Evolutionary conservation across 768 basidiomycete species (phyloP).

Genomic region (Suillus subluteus): DNA sequence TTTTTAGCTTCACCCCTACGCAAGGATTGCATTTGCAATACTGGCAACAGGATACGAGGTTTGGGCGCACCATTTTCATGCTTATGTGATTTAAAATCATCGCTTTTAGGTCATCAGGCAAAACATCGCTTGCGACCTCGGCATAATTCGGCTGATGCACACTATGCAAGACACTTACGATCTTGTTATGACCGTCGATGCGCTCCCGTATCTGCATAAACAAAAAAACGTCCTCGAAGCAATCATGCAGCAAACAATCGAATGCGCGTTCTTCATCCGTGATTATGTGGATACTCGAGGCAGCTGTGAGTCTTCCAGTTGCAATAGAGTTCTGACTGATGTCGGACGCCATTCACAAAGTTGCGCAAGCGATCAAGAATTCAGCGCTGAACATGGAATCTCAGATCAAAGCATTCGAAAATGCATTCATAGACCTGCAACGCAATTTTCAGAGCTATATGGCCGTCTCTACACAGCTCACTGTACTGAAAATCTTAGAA

Average conservation of each 20-base stretch:
- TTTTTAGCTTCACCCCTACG: conserved; percentile 19
- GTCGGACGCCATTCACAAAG: neutral
- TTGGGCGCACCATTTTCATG: neutral
- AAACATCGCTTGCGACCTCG: neutral
- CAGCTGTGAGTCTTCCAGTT: conserved; percentile 21
- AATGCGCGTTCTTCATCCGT: conserved; percentile 34
- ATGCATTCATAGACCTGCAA: conserved; percentile 5
- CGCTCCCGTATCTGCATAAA: neutral
- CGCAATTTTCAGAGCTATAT: neutral
- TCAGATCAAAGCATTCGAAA: conserved; percentile 9
- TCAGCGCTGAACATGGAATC: neutral
- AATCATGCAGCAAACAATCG: conserved; percentile 26
- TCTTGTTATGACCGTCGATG: neutral
- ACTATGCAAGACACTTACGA: conserved; percentile 7
- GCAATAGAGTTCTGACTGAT: neutral
- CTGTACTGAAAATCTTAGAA: conserved; percentile 3
- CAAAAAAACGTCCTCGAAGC: conserved; percentile 6
- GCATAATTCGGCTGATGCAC: neutral
- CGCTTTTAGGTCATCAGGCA: neutral
- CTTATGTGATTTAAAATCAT: neutral
- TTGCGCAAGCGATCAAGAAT: conserved; percentile 2
- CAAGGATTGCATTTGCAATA: conserved; percentile 11
- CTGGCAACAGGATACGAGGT: conserved; percentile 12
- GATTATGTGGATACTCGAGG: conserved; percentile 28
- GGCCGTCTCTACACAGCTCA: conserved; percentile 1